Evolutionary conservation across 2,329 filamentous ascomycete species (phyloP).

Genomic region (Lasiodiplodia gonubiensis): DNA sequence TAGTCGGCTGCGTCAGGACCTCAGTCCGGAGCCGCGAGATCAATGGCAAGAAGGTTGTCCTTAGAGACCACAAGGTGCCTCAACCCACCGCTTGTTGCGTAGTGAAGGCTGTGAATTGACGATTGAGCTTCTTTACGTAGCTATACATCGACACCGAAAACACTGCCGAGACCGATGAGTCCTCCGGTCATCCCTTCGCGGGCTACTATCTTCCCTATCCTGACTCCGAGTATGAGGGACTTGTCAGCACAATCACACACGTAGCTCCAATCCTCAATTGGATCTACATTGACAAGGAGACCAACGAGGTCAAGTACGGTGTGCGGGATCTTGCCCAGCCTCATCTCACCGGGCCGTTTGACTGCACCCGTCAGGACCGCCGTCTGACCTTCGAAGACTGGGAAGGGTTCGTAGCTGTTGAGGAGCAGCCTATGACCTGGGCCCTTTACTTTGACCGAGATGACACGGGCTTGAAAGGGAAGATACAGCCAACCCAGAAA

Average conservation of each 20-base stretch:
- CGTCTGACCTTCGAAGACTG: constrained; percentile 47
- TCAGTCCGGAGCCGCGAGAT: constrained; percentile 53
- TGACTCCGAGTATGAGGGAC: constrained; percentile 57
- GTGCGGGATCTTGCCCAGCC: constrained; percentile 44
- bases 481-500: background rate
- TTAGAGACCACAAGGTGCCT: constrained; percentile 45
- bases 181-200: constrained; percentile 53
- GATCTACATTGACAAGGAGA: constrained; percentile 46
- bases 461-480: constrained; percentile 35
- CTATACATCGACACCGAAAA: constrained; percentile 17
- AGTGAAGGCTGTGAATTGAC: background rate
- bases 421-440: constrained; percentile 43
- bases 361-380: constrained; percentile 47
- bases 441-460: constrained; percentile 55
- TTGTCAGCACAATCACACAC: constrained; percentile 60
- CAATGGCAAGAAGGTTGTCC: constrained; percentile 52
- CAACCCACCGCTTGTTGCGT: background rate
- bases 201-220: constrained; percentile 67
- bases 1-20: constrained; percentile 54
- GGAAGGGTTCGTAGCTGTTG: constrained; percentile 49
- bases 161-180: background rate
- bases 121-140: background rate
- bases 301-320: constrained; percentile 45
- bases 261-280: constrained; percentile 51
- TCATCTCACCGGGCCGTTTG: constrained; percentile 45